phyloP scores from a whole-genome alignment of 2,329 filamentous ascomycete genomes.

The Achaetomium macrosporum region DNA sequence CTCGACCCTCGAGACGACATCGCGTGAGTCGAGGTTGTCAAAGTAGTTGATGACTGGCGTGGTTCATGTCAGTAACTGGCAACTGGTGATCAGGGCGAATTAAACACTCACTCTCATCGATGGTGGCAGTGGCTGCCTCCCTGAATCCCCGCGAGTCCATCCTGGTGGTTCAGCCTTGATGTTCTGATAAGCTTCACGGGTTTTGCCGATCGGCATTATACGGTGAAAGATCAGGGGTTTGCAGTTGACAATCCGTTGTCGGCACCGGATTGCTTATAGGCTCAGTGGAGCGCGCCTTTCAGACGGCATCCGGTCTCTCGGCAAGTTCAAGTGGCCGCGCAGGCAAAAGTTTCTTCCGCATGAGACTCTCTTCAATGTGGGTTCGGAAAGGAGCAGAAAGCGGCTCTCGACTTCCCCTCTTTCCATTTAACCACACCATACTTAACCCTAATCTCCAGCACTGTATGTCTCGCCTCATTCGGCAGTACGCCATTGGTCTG shows the following conservation, averaged over 20 bases:
- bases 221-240: background rate
- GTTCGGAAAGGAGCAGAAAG: background rate
- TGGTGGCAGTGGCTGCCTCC: slow-evolving; percentile 24
- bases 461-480: too few species aligned
- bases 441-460: slow-evolving; percentile 1
- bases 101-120: slow-evolving; percentile 23
- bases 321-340: too few species aligned
- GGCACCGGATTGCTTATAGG: background rate
- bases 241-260: background rate
- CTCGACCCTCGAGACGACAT: slow-evolving; percentile 69
- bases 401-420: too few species aligned
- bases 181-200: background rate
- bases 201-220: background rate
- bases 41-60: slow-evolving; percentile 66
- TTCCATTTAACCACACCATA: background rate
- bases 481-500: background rate
- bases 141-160: slow-evolving; percentile 24
- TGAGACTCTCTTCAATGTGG: background rate
- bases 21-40: slow-evolving; percentile 61
- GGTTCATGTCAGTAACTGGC: background rate
- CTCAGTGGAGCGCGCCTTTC: too few species aligned
- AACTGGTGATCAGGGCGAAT: background rate
- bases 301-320: too few species aligned
- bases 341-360: too few species aligned
- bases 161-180: background rate